Conservation (phyloP, 2,329 filamentous ascomycete species). For the Pseudocercospora eumusae region DNA sequence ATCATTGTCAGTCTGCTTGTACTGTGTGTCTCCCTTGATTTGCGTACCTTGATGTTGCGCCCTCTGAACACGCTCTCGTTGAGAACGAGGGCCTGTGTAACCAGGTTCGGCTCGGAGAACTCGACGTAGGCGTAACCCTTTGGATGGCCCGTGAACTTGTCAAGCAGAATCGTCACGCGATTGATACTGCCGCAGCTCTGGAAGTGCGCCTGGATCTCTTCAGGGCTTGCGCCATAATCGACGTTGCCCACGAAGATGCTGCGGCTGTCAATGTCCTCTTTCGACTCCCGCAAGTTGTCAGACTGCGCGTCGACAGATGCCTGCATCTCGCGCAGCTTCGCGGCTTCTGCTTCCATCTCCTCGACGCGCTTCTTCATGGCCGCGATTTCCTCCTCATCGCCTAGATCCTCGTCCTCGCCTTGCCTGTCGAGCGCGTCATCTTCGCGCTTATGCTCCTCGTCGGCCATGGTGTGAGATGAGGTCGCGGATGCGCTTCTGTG, state of each 20-base stretch:
- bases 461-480: conserved; percentile 33
- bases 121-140: conserved; percentile 99
- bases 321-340: conserved; percentile 58
- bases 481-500: conserved; percentile 22
- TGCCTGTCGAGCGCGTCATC: conserved; percentile 32
- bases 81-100: conserved; percentile 88
- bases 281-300: conserved; percentile 82
- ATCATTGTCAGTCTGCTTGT: conserved; percentile 34
- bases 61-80: conserved; percentile 97
- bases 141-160: conserved; percentile 99
- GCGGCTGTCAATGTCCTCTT: conserved; percentile 90
- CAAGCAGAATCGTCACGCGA: conserved; percentile 91
- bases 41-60: conserved; percentile 83
- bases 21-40: neutral
- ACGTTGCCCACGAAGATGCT: conserved; percentile 99
- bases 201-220: conserved; percentile 98
- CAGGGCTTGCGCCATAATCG: conserved; percentile 93
- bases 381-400: conserved; percentile 47
- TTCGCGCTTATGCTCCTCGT: conserved; percentile 32
- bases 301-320: conserved; percentile 75
- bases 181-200: conserved; percentile 97
- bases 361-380: conserved; percentile 57
- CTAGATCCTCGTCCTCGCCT: conserved; percentile 37
- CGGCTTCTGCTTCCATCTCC: conserved; percentile 61
- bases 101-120: conserved; percentile 89